A percentile compares a stretch with the other conserved stretches of the same genome.
phyloP scores from a whole-genome alignment of 768 basidiomycete species.

The Rhodotorula toruloides region DNA sequence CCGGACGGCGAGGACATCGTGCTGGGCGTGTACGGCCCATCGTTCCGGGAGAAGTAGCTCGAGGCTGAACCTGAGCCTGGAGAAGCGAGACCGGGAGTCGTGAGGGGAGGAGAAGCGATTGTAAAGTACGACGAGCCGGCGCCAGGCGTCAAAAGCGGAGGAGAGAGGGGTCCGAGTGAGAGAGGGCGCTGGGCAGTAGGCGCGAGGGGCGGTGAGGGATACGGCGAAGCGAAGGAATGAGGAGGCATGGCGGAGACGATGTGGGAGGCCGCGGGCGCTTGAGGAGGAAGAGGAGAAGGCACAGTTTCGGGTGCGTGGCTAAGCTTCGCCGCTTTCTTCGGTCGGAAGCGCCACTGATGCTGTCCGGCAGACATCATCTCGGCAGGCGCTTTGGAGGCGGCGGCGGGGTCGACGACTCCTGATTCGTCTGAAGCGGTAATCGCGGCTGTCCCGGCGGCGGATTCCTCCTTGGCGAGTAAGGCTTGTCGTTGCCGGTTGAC shows the following conservation, averaged over 20 bases:
- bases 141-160: neutral
- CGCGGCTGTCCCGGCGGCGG: neutral
- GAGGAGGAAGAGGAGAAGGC: neutral
- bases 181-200: neutral
- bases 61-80: constrained; percentile 1
- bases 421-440: too few relatives aligned
- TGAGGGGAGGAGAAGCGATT: neutral
- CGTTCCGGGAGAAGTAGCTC: constrained; percentile 1
- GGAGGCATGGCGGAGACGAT: too few relatives aligned
- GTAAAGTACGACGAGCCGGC: neutral
- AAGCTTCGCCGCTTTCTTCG: too few relatives aligned
- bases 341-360: constrained; percentile 10
- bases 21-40: neutral
- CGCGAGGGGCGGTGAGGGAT: neutral
- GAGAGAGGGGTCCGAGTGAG: neutral
- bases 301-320: too few relatives aligned
- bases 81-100: constrained; percentile 2
- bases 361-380: neutral
- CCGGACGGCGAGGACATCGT: constrained; percentile 3
- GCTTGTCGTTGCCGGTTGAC: constrained; percentile 12
- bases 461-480: neutral
- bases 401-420: neutral
- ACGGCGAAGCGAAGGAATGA: too few relatives aligned
- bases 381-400: neutral
- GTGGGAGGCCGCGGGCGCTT: too few relatives aligned